Base-by-base conservation (phyloP, 352 stramenopile genomes). In the Pythium monospermum region DNA sequence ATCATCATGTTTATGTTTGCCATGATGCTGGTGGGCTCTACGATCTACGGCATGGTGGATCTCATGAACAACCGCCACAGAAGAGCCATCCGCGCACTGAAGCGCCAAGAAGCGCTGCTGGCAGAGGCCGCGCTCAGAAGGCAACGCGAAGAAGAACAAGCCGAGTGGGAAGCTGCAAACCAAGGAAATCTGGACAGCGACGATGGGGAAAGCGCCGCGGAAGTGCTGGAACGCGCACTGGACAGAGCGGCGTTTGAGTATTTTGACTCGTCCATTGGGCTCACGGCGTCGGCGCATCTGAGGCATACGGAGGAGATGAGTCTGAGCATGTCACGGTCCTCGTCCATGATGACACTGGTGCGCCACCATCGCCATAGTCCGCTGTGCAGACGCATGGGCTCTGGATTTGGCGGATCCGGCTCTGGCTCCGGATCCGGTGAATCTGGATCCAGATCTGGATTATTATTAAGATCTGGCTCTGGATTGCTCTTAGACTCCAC, bases 191-290 rank as follows among this genome's bases (percentile, higher is more conserved):
- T 8, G 8, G 30, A 35, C 13, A 13, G 13, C 30, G 30, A 35
- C 2, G 21, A 53, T 31, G 18, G 11, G 15, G 45, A 56, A 12
- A 45, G 27, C 28, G 54, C 41, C 21, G 37, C 40, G 12, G 43
- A 60, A 11, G 35, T 53, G 5, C 21, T 64, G 11, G 60, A 83
- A 42, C 67, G 66, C 12, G 53, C 62, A 16, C 51, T 81, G 33
- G 80, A 84, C 45, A 68, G 68, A 16, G 72, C 57, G 10, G 68
- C 69, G 16, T 77, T 72, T 41, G 61, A 78, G 57, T 70, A 82
- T 27, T 86, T 83, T 64, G 70, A 83, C 40, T 66, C 70, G 16
- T 69, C 70, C 0, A 83, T 83, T 23, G 75, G 72, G 4, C 52
- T 86, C 16, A 73, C 73, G 4, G 75, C 75, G 22, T 86, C 75